Percentiles rank a stretch among this genome's conserved stretches.
Evolutionary conservation across 768 basidiomycete species (phyloP).

Genomic region (Boletus patriciae): DNA sequence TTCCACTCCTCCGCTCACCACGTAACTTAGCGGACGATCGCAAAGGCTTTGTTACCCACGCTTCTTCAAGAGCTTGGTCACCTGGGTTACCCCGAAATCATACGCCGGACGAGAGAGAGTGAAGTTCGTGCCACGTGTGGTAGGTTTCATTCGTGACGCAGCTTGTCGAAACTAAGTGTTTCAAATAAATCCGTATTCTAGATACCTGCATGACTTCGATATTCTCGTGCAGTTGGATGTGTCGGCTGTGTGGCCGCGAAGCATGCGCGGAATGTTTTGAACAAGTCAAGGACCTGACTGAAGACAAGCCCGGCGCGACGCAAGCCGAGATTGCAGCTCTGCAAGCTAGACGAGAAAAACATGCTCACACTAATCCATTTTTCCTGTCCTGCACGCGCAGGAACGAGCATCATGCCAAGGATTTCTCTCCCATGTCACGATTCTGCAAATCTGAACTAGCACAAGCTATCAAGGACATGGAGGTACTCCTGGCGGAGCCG

Average conservation of each 20-base stretch:
- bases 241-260: conserved; percentile 86
- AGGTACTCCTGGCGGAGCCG: conserved; percentile 43
- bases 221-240: conserved; percentile 89
- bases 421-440: conserved; percentile 80
- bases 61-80: conserved; percentile 66
- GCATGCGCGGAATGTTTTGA: conserved; percentile 82
- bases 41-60: conserved; percentile 64
- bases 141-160: conserved; percentile 36
- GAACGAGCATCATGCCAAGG: conserved; percentile 63
- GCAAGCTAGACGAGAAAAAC: conserved; percentile 55
- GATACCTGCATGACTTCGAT: conserved; percentile 95
- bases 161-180: conserved; percentile 5
- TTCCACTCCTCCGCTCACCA: conserved; percentile 12
- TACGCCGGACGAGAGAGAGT: conserved; percentile 73
- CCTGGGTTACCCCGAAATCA: conserved; percentile 53
- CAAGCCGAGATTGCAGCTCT: conserved; percentile 50
- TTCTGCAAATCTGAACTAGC: conserved; percentile 66
- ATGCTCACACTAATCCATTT: conserved; percentile 66
- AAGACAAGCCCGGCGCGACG: conserved; percentile 47
- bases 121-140: conserved; percentile 86
- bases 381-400: conserved; percentile 71
- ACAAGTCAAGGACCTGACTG: conserved; percentile 64
- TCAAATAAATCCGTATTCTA: conserved; percentile 33
- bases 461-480: conserved; percentile 69
- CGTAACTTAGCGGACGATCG: conserved; percentile 57